Percentiles rank a stretch among this genome's conserved stretches.
Evolutionary conservation across 768 basidiomycete species (phyloP).

Genomic region (Amanita pallidorosea): DNA sequence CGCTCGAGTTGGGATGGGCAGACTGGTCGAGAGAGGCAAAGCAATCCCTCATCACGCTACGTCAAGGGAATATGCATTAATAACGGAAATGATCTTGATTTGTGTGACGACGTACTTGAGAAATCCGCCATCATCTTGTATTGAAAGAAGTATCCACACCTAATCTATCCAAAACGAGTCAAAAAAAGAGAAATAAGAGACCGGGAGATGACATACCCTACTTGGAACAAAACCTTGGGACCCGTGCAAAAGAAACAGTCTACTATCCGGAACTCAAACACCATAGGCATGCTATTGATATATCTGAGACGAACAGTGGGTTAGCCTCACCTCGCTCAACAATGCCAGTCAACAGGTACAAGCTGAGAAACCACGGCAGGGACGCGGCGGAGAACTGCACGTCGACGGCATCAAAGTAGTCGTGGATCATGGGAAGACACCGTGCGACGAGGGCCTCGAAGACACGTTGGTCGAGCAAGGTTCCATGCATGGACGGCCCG

Average conservation of each 20-base stretch:
- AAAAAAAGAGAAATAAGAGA: conserved; percentile 4
- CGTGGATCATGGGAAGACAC: conserved; percentile 87
- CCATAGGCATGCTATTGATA: conserved; percentile 93
- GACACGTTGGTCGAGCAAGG: conserved; percentile 96
- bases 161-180: conserved; percentile 27
- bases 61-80: no score
- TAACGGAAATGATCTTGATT: no score
- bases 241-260: conserved; percentile 99
- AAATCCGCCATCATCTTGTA: conserved; percentile 96
- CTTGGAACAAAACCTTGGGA: conserved; percentile 96
- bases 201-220: conserved; percentile 53
- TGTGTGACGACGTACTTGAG: conserved; percentile 60
- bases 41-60: conserved; percentile 88
- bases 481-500: conserved; percentile 98
- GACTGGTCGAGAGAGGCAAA: conserved; percentile 90
- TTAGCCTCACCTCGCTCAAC: no score
- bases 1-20: conserved; percentile 81
- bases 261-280: conserved; percentile 95
- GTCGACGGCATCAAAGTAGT: conserved; percentile 84
- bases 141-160: conserved; percentile 63
- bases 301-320: conserved; percentile 30
- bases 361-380: conserved; percentile 94
- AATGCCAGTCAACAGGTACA: conserved; percentile 44
- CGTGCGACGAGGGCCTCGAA: conserved; percentile 89
- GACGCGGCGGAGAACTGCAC: conserved; percentile 97